phyloP scores from a whole-genome alignment of 1,284 basidiomycete genomes.

The Tilletia indica region DNA sequence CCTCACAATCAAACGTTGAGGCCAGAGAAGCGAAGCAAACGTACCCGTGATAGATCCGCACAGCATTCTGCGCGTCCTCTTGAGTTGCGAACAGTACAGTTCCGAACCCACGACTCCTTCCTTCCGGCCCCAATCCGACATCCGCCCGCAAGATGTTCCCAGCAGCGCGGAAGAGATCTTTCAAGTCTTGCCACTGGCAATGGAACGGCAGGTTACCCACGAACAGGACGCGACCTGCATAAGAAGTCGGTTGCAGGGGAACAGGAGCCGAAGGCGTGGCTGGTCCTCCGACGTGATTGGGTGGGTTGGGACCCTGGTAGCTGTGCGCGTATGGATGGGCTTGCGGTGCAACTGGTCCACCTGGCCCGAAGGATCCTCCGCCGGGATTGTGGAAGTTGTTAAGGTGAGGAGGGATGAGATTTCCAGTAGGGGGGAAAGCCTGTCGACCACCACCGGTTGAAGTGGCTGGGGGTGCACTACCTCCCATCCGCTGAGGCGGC shows the following conservation, averaged over 20 bases:
- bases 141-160: constrained; percentile 86
- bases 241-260: constrained; percentile 24
- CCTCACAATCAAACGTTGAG: neutral
- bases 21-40: neutral
- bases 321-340: constrained; percentile 6
- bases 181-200: constrained; percentile 55
- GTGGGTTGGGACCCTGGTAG: constrained; percentile 10
- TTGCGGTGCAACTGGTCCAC: constrained; percentile 3
- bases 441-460: neutral
- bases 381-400: constrained; percentile 16
- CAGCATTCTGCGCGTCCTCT: constrained; percentile 84
- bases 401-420: neutral
- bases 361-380: constrained; percentile 1
- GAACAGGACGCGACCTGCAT: constrained; percentile 52
- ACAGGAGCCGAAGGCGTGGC: constrained; percentile 11
- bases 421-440: neutral
- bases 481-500: neutral
- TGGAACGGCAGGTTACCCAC: constrained; percentile 54
- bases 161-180: constrained; percentile 50
- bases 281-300: constrained; percentile 16
- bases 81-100: constrained; percentile 86
- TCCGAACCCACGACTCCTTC: constrained; percentile 85
- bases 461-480: neutral
- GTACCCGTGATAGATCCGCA: constrained; percentile 60
- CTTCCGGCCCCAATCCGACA: constrained; percentile 85